phyloP scores from a whole-genome alignment of 257 asterid species.

The Oldenlandia corymbosa region DNA sequence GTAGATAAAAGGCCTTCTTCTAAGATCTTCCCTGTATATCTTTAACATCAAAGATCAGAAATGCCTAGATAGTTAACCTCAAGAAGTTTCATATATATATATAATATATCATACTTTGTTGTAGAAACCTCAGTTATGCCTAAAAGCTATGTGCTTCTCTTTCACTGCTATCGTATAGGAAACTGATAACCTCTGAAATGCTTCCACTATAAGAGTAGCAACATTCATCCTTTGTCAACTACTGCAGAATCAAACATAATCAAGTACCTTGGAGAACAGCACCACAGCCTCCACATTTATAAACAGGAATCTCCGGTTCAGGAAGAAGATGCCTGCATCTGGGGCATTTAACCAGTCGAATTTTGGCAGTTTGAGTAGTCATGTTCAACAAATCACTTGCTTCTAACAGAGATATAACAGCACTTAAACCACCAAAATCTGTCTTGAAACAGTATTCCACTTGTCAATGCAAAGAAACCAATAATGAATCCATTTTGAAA shows the following conservation, averaged over 20 bases:
- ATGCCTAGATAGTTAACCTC: background rate
- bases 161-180: too few relatives aligned
- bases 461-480: slow-evolving; percentile 1
- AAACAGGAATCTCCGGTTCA: slow-evolving; percentile 55
- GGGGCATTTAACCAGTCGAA: slow-evolving; percentile 80
- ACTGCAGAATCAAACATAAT: slow-evolving; percentile 1
- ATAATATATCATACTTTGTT: too few relatives aligned
- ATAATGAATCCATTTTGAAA: background rate
- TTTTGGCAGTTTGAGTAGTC: slow-evolving; percentile 40
- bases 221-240: background rate
- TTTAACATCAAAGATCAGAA: background rate
- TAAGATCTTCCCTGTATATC: background rate
- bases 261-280: slow-evolving; percentile 59
- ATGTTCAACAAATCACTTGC: slow-evolving; percentile 23
- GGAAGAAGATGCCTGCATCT: slow-evolving; percentile 53
- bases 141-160: too few relatives aligned
- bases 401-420: slow-evolving; percentile 12
- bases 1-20: background rate
- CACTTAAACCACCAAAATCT: slow-evolving; percentile 25
- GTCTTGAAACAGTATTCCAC: slow-evolving; percentile 19
- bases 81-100: background rate
- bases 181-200: background rate
- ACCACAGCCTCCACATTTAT: slow-evolving; percentile 84
- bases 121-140: too few relatives aligned
- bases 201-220: background rate